These are phyloP conservation scores for Neurospora africana DNA, from an alignment of 495 filamentous ascomycete genomes.

Conservation along the genomic window DNA sequence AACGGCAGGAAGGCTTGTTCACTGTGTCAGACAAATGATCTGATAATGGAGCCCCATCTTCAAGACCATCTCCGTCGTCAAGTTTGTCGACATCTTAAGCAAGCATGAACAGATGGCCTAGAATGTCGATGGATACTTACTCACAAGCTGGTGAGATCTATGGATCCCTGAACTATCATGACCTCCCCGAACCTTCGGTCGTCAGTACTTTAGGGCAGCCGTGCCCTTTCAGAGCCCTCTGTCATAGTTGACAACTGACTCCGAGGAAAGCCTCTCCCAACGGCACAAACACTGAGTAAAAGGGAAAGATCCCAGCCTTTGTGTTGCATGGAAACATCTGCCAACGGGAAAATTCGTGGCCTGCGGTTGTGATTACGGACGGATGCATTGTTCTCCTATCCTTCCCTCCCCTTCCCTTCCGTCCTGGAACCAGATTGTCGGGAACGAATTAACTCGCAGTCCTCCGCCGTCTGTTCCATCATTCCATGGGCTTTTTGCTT, in stretches of 20 bases:
- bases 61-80: neutral
- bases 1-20: neutral
- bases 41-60: neutral
- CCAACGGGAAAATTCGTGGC: neutral
- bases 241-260: neutral
- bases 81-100: neutral
- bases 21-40: neutral
- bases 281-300: neutral
- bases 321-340: neutral
- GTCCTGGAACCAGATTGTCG: slow-evolving; percentile 5
- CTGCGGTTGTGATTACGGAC: neutral
- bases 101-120: neutral
- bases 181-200: neutral
- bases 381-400: neutral
- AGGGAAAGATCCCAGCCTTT: neutral
- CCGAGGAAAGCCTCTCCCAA: neutral
- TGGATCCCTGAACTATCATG: neutral
- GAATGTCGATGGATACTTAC: neutral
- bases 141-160: neutral
- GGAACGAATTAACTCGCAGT: slow-evolving; percentile 4
- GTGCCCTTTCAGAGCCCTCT: neutral
- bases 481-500: neutral
- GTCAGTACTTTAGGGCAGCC: neutral
- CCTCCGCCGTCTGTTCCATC: neutral
- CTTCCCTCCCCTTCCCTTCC: neutral